These are phyloP conservation scores for Leccinellum luteum DNA, from an alignment of 768 basidiomycete species.

Conservation along the genomic window DNA sequence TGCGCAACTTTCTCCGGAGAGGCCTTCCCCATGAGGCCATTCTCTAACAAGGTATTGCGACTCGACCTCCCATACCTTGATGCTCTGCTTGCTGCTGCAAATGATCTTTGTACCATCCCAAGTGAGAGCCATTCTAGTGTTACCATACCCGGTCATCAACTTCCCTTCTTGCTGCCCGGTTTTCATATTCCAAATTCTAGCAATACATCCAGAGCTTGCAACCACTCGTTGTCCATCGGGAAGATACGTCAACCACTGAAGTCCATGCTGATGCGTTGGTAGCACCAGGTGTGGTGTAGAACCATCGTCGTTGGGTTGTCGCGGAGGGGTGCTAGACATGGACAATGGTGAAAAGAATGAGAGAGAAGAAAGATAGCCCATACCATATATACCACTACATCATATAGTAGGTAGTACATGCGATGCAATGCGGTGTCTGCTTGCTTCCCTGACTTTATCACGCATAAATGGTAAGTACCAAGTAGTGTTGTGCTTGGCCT, in stretches of 20 bases:
- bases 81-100: not conserved
- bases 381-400: too few relatives aligned
- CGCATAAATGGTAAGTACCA: too few relatives aligned
- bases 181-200: conserved; percentile 3
- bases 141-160: not conserved
- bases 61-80: not conserved
- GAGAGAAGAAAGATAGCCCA: too few relatives aligned
- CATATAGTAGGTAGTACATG: too few relatives aligned
- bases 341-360: too few relatives aligned
- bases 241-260: not conserved
- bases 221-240: conserved; percentile 7
- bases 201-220: not conserved
- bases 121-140: not conserved
- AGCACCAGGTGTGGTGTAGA: not conserved
- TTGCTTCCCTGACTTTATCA: too few relatives aligned
- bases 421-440: too few relatives aligned
- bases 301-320: not conserved
- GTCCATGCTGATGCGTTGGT: not conserved
- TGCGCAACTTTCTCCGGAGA: not conserved
- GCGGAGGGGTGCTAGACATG: too few relatives aligned
- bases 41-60: not conserved
- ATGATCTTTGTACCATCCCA: not conserved
- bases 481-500: too few relatives aligned
- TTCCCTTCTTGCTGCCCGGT: conserved; percentile 3
- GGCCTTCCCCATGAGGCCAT: not conserved